Percentiles rank a stretch among this genome's conserved stretches.
Conservation (phyloP, 2,329 filamentous ascomycete species). For the Byssochlamys sp. region DNA sequence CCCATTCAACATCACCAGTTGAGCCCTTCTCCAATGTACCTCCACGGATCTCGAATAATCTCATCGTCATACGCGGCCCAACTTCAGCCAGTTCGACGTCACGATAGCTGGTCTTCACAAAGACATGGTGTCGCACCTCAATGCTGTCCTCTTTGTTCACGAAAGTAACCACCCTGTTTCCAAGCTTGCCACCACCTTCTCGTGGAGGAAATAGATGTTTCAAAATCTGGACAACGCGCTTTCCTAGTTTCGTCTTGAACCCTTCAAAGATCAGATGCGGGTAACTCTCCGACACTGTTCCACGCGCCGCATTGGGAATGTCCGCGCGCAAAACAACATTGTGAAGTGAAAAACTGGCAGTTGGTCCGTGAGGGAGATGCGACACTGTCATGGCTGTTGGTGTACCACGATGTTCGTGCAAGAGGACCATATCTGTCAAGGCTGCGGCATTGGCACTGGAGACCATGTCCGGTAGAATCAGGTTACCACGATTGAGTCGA, state of each 20-base stretch:
- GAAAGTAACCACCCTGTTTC: slow-evolving; percentile 82
- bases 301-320: slow-evolving; percentile 76
- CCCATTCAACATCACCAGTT: slow-evolving; percentile 93
- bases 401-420: slow-evolving; percentile 86
- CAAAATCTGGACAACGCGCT: slow-evolving; percentile 75
- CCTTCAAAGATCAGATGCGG: slow-evolving; percentile 94
- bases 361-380: slow-evolving; percentile 81
- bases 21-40: slow-evolving; percentile 83
- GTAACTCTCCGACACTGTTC: slow-evolving; percentile 84
- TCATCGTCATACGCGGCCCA: slow-evolving; percentile 93
- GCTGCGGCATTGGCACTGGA: slow-evolving; percentile 69
- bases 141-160: slow-evolving; percentile 82
- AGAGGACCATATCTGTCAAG: slow-evolving; percentile 72
- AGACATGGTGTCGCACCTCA: slow-evolving; percentile 86
- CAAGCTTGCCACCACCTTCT: slow-evolving; percentile 70
- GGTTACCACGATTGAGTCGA: slow-evolving; percentile 80
- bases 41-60: slow-evolving; percentile 81
- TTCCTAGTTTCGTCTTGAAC: slow-evolving; percentile 71
- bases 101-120: slow-evolving; percentile 83
- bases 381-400: slow-evolving; percentile 82
- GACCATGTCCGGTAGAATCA: slow-evolving; percentile 77
- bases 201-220: slow-evolving; percentile 91
- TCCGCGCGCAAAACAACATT: slow-evolving; percentile 90
- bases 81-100: slow-evolving; percentile 83
- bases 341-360: slow-evolving; percentile 75